Conservation (phyloP, 768 basidiomycete genomes). For the Neoboletus brunneissimus region DNA sequence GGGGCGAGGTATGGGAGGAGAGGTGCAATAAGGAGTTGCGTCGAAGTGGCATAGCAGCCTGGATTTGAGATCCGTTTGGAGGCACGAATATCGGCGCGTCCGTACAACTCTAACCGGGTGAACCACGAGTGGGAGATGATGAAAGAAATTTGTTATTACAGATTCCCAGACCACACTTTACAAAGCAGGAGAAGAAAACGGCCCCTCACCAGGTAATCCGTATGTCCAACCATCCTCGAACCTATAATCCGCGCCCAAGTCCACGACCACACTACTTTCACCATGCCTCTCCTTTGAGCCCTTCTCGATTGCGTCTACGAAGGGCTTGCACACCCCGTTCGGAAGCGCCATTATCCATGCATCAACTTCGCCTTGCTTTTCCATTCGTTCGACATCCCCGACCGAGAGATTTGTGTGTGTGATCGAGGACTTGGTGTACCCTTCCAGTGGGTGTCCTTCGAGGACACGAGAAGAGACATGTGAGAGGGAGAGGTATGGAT, state of each 20-base stretch:
- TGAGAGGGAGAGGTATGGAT: slow-evolving; percentile 86
- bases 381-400: slow-evolving; percentile 83
- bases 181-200: slow-evolving; percentile 29
- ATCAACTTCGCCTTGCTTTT: slow-evolving; percentile 86
- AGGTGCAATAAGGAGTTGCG: slow-evolving; percentile 89
- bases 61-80: slow-evolving; percentile 94
- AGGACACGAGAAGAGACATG: slow-evolving; percentile 97
- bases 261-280: slow-evolving; percentile 72
- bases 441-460: slow-evolving; percentile 73
- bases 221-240: slow-evolving; percentile 97
- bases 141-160: slow-evolving; percentile 36
- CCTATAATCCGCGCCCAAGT: slow-evolving; percentile 91
- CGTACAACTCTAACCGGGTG: slow-evolving; percentile 72
- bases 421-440: slow-evolving; percentile 74
- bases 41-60: slow-evolving; percentile 94
- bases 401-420: slow-evolving; percentile 78
- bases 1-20: slow-evolving; percentile 67
- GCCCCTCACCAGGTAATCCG: slow-evolving; percentile 93
- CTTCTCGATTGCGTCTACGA: slow-evolving; percentile 89
- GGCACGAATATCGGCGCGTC: slow-evolving; percentile 59
- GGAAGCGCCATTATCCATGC: slow-evolving; percentile 99
- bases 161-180: slow-evolving; percentile 34
- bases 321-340: slow-evolving; percentile 96
- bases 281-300: slow-evolving; percentile 55
- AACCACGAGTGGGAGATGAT: slow-evolving; percentile 16